Conservation (phyloP, 148 eudicot genomes). For the Camellia granthamiana region DNA sequence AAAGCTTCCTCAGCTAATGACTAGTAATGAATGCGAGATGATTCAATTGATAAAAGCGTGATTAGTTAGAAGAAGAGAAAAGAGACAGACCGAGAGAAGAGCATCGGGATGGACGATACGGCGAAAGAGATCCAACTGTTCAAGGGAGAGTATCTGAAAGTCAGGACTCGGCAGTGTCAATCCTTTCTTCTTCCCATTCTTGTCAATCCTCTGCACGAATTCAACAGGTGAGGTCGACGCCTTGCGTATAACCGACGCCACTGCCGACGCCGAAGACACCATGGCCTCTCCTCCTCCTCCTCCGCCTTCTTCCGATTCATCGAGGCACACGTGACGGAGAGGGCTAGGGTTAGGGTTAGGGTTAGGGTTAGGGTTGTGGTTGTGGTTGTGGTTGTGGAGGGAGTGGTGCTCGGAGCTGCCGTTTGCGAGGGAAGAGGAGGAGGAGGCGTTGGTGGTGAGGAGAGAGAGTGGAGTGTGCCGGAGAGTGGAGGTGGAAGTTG, state of each 20-base stretch:
- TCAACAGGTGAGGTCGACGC: conserved; percentile 82
- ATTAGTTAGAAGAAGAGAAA: not conserved
- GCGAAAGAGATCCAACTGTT: conserved; percentile 80
- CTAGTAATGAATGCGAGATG: not conserved
- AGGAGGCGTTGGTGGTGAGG: conserved; percentile 21
- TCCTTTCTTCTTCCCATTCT: conserved; percentile 41
- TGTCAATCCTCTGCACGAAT: conserved; percentile 67
- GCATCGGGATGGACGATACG: conserved; percentile 74
- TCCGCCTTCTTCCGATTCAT: conserved; percentile 21
- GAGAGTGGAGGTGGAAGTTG: conserved; percentile 10
- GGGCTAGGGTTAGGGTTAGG: conserved; percentile 13
- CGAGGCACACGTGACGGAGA: conserved; percentile 33
- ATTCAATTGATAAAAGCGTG: not conserved
- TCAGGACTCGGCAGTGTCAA: conserved; percentile 75
- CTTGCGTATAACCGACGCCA: conserved; percentile 61
- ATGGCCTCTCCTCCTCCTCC: conserved; percentile 9
- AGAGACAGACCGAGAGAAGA: conserved; percentile 59
- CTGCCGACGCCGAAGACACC: conserved; percentile 65
- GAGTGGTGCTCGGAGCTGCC: conserved; percentile 2
- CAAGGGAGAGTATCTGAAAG: conserved; percentile 73
- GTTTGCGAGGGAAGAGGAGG: conserved; percentile 22
- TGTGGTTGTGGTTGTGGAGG: conserved; percentile 1
- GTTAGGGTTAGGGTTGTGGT: conserved; percentile 7
- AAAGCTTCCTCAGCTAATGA: no score
- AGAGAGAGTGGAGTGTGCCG: conserved; percentile 9